phyloP scores from a whole-genome alignment of 1,139 yeast species.

The Scheffersomyces quercinus region DNA sequence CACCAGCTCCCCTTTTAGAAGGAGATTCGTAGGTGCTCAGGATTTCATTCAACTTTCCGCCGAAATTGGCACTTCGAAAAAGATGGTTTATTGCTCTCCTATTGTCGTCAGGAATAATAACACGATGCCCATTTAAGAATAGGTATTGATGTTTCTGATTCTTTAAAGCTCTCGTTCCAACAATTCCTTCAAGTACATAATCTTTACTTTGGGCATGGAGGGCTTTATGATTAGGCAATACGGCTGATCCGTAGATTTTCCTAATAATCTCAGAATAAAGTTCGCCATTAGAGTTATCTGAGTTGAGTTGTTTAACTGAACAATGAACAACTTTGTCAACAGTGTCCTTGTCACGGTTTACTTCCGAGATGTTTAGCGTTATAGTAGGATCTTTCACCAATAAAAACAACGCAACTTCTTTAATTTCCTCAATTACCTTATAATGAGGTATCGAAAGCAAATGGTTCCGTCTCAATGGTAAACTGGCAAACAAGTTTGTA shows the following conservation, averaged over 20 bases:
- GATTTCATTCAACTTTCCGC: too few species aligned
- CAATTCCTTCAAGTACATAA: slow-evolving; percentile 26
- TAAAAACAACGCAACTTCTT: too few species aligned
- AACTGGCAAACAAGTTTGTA: slow-evolving; percentile 47
- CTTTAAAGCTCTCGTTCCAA: slow-evolving; percentile 29
- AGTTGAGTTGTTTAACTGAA: too few species aligned
- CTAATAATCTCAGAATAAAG: neutral
- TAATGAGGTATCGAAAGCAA: too few species aligned
- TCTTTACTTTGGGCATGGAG: slow-evolving; percentile 22
- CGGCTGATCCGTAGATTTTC: slow-evolving; percentile 18
- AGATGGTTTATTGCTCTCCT: slow-evolving; percentile 25
- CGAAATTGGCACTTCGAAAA: slow-evolving; percentile 5
- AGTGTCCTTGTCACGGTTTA: too few species aligned
- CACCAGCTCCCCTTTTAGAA: neutral
- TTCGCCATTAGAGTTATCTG: too few species aligned
- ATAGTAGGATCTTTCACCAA: too few species aligned
- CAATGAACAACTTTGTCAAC: too few species aligned
- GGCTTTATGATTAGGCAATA: slow-evolving; percentile 15
- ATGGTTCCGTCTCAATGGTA: slow-evolving; percentile 33
- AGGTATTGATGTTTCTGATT: slow-evolving; percentile 46
- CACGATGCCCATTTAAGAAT: slow-evolving; percentile 42
- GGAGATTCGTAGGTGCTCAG: neutral
- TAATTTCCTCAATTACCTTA: too few species aligned
- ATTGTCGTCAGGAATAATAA: slow-evolving; percentile 22
- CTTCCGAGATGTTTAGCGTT: too few species aligned